Percentiles rank a stretch among this genome's conserved stretches.
phyloP scores from a whole-genome alignment of 225 moss, liverwort and hornwort genomes.

The Climacium dendroides region DNA sequence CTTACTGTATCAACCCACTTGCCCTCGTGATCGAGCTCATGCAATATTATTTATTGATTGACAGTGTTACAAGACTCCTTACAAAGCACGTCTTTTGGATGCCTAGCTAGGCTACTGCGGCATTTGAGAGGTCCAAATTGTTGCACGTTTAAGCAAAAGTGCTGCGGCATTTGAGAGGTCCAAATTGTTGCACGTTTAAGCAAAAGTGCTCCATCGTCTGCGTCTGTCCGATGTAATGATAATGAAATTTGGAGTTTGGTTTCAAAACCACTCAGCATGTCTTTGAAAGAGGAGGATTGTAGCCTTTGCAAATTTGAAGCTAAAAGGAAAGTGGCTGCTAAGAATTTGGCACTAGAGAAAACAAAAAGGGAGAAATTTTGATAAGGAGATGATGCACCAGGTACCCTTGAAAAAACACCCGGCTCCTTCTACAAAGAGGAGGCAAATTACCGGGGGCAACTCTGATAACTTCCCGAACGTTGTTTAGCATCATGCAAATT shows the following conservation, averaged over 20 bases:
- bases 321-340: neutral
- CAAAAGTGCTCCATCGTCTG: neutral
- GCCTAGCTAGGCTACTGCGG: neutral
- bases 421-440: neutral
- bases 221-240: neutral
- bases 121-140: neutral
- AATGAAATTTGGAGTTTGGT: neutral
- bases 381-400: neutral
- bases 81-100: too few species aligned
- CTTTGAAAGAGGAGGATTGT: neutral
- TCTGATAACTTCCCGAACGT: neutral
- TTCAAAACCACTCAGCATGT: neutral
- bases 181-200: neutral
- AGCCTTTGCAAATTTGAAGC: neutral
- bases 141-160: neutral
- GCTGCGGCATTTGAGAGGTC: neutral
- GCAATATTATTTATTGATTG: neutral
- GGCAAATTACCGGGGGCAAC: neutral
- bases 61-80: neutral
- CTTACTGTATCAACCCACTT: neutral
- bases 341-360: neutral
- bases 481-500: neutral
- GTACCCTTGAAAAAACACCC: neutral
- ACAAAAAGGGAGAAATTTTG: rapidly evolving
- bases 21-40: neutral